These are phyloP conservation scores for Mycogone perniciosa DNA, from an alignment of 2,329 filamentous ascomycete genomes.

Conservation along the genomic window DNA sequence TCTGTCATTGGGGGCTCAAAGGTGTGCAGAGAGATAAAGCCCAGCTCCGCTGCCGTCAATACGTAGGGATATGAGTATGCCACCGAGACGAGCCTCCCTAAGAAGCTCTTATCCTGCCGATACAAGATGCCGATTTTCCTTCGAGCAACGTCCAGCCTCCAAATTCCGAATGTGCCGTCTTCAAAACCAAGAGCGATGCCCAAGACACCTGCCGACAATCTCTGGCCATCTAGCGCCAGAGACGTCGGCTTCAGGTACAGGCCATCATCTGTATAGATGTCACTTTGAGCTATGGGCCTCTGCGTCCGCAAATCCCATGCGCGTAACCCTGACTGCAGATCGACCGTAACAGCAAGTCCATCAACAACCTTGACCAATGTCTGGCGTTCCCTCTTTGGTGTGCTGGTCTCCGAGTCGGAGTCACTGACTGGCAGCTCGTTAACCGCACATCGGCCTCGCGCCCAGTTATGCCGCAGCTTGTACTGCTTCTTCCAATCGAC, in stretches of 20 bases:
- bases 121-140: constrained; percentile 45
- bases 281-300: constrained; percentile 48
- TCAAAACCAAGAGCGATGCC: constrained; percentile 64
- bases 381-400: constrained; percentile 28
- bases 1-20: constrained; percentile 36
- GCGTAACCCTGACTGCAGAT: constrained; percentile 61
- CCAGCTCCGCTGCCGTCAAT: constrained; percentile 68
- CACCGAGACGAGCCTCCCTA: constrained; percentile 61
- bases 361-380: constrained; percentile 74
- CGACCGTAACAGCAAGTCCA: constrained; percentile 71
- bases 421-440: constrained; percentile 62
- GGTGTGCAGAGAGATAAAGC: constrained; percentile 70
- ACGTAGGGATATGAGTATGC: constrained; percentile 71
- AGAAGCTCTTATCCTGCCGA: constrained; percentile 54
- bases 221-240: constrained; percentile 57
- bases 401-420: constrained; percentile 25
- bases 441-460: constrained; percentile 70
- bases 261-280: constrained; percentile 24
- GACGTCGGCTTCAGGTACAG: constrained; percentile 47
- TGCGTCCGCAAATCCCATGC: constrained; percentile 70
- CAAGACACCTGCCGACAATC: constrained; percentile 37
- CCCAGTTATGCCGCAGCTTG: constrained; percentile 86
- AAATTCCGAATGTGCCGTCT: constrained; percentile 66
- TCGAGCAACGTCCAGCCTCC: constrained; percentile 47
- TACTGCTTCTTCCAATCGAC: constrained; percentile 87